Evolutionary conservation across 208 protist species (phyloP), one percentile per base, ranked within the genome.

Genomic region (Leishmania braziliensis): DNA sequence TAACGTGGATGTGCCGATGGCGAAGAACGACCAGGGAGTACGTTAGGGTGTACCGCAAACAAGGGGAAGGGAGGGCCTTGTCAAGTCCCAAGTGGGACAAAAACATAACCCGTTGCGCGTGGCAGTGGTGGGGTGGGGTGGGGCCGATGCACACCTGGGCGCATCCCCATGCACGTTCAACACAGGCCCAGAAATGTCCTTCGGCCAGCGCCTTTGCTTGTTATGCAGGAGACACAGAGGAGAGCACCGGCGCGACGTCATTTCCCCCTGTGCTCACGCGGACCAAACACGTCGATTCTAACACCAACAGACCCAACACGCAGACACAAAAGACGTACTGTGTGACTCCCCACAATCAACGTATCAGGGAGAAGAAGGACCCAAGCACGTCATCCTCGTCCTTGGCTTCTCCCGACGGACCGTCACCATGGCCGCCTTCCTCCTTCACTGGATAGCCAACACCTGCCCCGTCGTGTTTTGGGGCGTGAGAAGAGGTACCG

Each of bases 321-420:
- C 66, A 51, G 8, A 51, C 70, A 6, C 70, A 2, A 75, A 14
- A 75, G 26, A 12, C 48, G 18, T 10, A 39, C 70, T 39, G n/a
- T 12, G 12, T 56, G 23, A 33, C 20, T 23, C 48, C 26, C 2
- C 4, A n/a, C 9, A 50, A 75, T 75, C 18, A 33, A 63, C 53
- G 16, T 39, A 9, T 71, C 70, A 75, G 58, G 58, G 60, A 83
- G 43, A 82, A 88, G 58, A 88, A 88, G 3, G 85, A 83, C 6
- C 81, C 85, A 12, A 89, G 56, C 33, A 89, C 82, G 43, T 88
- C 81, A 39, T 85, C 85, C 14, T 89, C 82, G 48, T 88, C 84
- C 26, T 78, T 71, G 14, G 62, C 69, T 0, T 39, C 56, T 16
- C 80, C 50, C 2, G 54, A 65, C 33, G 46, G 78, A 29, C 66